Conservation (phyloP, 768 basidiomycete genomes). For the Pleurotus salmoneostramineus region DNA sequence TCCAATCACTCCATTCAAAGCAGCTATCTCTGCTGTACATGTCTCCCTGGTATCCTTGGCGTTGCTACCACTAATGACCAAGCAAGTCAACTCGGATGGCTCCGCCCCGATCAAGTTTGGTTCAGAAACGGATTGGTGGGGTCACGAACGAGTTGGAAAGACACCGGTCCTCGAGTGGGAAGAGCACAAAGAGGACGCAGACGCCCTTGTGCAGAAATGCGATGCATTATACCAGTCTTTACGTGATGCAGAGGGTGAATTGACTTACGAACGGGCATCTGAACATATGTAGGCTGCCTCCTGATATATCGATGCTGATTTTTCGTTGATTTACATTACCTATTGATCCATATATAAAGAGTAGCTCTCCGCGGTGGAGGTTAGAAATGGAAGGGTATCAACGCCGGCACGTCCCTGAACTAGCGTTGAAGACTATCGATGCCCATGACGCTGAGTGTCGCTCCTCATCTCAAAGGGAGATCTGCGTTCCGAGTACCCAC, state of each 20-base stretch:
- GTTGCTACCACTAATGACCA: constrained; percentile 36
- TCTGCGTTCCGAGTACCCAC: too few relatives aligned
- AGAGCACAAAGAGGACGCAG: constrained; percentile 41
- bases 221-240: constrained; percentile 46
- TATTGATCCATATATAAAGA: background rate
- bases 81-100: constrained; percentile 7
- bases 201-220: constrained; percentile 47
- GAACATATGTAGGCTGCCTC: background rate
- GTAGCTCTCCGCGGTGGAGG: too few relatives aligned
- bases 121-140: constrained; percentile 55
- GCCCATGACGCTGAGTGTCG: too few relatives aligned
- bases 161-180: constrained; percentile 48
- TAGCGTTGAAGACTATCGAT: too few relatives aligned
- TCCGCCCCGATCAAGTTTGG: constrained; percentile 44
- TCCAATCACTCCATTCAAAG: constrained; percentile 56
- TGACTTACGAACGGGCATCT: background rate
- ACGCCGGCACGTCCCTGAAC: background rate
- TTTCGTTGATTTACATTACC: background rate
- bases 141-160: constrained; percentile 46
- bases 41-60: constrained; percentile 55
- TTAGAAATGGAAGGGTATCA: too few relatives aligned
- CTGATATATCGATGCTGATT: background rate
- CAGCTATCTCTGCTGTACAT: constrained; percentile 65
- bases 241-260: constrained; percentile 18
- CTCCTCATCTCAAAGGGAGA: too few relatives aligned